phyloP scores from a whole-genome alignment of 2,329 filamentous ascomycete genomes.

The Rutstroemia sp. region DNA sequence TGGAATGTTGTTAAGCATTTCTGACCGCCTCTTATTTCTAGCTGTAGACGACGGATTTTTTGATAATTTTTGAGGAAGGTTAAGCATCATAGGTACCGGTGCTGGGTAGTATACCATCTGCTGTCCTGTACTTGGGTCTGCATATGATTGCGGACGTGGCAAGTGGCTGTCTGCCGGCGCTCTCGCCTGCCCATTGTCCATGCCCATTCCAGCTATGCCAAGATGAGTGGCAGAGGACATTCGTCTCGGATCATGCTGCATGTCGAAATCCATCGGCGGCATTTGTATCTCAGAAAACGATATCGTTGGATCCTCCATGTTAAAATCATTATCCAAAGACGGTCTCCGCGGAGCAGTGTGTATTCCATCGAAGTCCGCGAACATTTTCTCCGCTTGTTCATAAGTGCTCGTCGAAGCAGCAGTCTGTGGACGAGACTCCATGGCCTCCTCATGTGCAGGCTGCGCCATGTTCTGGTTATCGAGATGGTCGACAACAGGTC shows the following conservation, averaged over 20 bases:
- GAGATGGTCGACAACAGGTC: conserved; percentile 17
- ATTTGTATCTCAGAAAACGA: neutral
- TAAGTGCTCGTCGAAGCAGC: conserved; percentile 39
- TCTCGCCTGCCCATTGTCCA: conserved; percentile 9
- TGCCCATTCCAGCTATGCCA: conserved; percentile 26
- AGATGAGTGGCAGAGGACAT: conserved; percentile 11
- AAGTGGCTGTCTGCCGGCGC: conserved; percentile 15
- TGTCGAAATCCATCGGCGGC: neutral
- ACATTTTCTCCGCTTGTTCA: conserved; percentile 58
- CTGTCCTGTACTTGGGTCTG: conserved; percentile 59
- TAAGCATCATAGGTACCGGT: conserved; percentile 87
- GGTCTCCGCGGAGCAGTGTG: conserved; percentile 44
- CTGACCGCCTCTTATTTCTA: conserved; percentile 64
- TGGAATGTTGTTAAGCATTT: conserved; percentile 60
- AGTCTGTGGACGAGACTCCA: conserved; percentile 18
- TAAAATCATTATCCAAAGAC: conserved; percentile 3
- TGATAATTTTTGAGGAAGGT: conserved; percentile 81
- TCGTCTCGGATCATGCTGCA: conserved; percentile 9
- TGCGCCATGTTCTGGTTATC: conserved; percentile 10
- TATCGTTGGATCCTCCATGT: neutral
- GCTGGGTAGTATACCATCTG: conserved; percentile 94
- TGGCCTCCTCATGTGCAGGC: conserved; percentile 10
- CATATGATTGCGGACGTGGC: conserved; percentile 47
- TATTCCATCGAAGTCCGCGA: conserved; percentile 75
- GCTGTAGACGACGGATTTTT: conserved; percentile 58